Evolutionary conservation across 768 basidiomycete species (phyloP).

Genomic region (Asterophora parasitica): DNA sequence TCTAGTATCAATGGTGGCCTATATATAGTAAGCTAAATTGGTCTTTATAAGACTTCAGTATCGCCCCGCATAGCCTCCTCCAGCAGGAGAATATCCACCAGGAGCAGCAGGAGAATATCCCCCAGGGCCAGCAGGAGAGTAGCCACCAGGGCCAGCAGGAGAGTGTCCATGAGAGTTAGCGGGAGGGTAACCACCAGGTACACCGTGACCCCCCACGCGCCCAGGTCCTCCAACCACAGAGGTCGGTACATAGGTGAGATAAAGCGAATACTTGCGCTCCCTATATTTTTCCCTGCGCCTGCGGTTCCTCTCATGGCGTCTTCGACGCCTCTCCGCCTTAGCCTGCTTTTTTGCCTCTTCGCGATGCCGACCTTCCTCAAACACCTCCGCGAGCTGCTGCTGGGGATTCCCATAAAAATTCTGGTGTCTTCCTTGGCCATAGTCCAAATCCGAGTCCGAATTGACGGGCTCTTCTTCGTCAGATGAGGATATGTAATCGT

Average conservation of each 20-base stretch:
- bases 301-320: slow-evolving; percentile 60
- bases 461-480: slow-evolving; percentile 25
- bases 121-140: no score
- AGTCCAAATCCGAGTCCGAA: slow-evolving; percentile 39
- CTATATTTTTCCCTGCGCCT: slow-evolving; percentile 54
- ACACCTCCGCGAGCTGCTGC: slow-evolving; percentile 33
- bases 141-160: slow-evolving; percentile 3
- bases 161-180: no score
- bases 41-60: slow-evolving; percentile 12
- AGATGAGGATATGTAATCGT: slow-evolving; percentile 38
- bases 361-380: slow-evolving; percentile 48
- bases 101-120: no score
- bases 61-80: neutral
- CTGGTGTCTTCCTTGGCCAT: slow-evolving; percentile 31
- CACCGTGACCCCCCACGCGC: slow-evolving; percentile 14
- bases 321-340: slow-evolving; percentile 56
- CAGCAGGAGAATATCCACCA: no score
- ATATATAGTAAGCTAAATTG: neutral
- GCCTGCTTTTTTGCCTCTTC: slow-evolving; percentile 34
- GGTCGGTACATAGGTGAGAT: slow-evolving; percentile 46
- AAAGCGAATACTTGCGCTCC: slow-evolving; percentile 61
- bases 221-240: slow-evolving; percentile 20
- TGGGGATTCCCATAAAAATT: slow-evolving; percentile 38
- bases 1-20: neutral
- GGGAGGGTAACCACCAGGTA: slow-evolving; percentile 13